These are phyloP conservation scores for Nannochloropsis granulata DNA, from an alignment of 108 stramenopile genomes.

Conservation along the genomic window DNA sequence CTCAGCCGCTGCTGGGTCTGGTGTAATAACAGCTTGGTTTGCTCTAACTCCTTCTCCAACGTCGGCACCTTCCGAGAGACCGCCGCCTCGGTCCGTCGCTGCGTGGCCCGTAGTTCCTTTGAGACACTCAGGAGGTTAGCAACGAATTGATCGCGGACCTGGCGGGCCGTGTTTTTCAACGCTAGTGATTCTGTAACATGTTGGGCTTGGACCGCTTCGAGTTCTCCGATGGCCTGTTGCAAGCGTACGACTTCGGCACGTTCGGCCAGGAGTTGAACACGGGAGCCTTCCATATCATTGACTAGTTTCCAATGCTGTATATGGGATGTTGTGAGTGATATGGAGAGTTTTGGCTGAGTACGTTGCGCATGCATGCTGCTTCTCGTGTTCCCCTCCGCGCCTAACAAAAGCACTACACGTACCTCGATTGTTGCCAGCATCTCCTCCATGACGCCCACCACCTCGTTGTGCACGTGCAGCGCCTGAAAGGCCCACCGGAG, in stretches of 20 bases:
- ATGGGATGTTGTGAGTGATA: no score
- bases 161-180: not conserved
- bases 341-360: no score
- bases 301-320: not conserved
- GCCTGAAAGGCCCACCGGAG: not conserved
- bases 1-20: not conserved
- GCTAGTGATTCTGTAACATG: not conserved
- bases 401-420: not conserved
- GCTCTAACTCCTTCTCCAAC: not conserved
- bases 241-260: not conserved
- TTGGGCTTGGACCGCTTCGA: not conserved
- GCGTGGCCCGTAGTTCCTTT: not conserved
- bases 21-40: not conserved
- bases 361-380: no score
- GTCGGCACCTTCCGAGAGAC: not conserved
- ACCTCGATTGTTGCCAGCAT: not conserved
- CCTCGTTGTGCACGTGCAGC: not conserved
- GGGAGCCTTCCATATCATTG: not conserved
- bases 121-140: not conserved
- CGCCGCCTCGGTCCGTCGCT: not conserved
- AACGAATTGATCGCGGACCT: not conserved
- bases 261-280: not conserved
- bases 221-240: not conserved
- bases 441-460: not conserved
- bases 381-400: not conserved